Percentiles rank a stretch among this genome's conserved stretches.
phyloP scores from a whole-genome alignment of 257 asterid species.

The Henckelia pumila region DNA sequence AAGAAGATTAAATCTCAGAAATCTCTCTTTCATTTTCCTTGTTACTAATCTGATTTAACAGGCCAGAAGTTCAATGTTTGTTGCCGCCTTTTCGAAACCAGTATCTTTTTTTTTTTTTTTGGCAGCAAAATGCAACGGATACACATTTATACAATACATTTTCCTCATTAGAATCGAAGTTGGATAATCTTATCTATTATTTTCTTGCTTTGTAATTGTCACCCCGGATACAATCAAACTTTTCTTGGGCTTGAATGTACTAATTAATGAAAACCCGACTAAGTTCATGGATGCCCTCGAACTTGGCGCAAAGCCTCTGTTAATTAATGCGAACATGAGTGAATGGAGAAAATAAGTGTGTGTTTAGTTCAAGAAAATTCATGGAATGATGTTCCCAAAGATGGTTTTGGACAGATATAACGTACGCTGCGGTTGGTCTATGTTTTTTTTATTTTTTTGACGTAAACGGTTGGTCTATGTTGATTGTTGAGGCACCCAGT shows the following conservation, averaged over 20 bases:
- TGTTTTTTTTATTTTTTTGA: too few species aligned
- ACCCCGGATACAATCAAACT: conserved; percentile 18
- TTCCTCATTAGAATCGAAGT: conserved; percentile 34
- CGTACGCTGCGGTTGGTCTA: neutral
- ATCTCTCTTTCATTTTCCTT: conserved; percentile 25
- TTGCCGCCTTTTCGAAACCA: neutral
- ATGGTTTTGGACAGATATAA: neutral
- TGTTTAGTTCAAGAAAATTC: neutral
- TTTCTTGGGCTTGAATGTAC: conserved; percentile 26
- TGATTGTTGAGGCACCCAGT: too few species aligned
- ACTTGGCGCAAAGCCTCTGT: conserved; percentile 23
- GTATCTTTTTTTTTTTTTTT: conserved; percentile 17
- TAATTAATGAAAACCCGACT: neutral
- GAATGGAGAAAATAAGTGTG: too few species aligned
- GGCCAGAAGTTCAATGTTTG: conserved; percentile 6
- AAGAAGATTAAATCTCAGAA: conserved; percentile 14
- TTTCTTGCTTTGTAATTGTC: conserved; percentile 30
- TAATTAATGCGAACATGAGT: too few species aligned
- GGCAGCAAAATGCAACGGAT: conserved; percentile 10
- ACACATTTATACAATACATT: conserved; percentile 27
- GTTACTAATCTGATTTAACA: conserved; percentile 17
- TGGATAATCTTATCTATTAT: conserved; percentile 31
- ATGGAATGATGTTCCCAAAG: conserved; percentile 6
- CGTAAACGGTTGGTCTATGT: neutral
- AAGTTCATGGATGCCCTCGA: neutral